Conservation (phyloP, 2,329 filamentous ascomycete species). For the Cordyceps fumosorosea region DNA sequence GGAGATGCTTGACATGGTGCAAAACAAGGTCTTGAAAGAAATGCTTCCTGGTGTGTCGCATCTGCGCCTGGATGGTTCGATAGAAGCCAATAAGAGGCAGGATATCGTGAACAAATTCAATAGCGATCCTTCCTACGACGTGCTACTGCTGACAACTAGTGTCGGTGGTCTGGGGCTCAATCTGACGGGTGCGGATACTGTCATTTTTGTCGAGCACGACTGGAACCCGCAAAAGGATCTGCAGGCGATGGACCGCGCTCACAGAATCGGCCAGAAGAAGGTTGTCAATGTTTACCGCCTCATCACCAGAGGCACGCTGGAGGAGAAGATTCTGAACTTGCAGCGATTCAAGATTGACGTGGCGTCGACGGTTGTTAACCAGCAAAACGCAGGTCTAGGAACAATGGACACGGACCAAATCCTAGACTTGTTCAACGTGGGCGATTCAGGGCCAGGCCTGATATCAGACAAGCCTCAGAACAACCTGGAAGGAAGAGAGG, state of each 20-base stretch:
- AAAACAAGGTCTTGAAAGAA: slow-evolving; percentile 83
- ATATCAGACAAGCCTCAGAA: slow-evolving; percentile 55
- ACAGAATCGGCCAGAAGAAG: slow-evolving; percentile 98
- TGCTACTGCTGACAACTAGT: slow-evolving; percentile 85
- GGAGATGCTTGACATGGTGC: slow-evolving; percentile 99
- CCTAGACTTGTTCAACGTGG: slow-evolving; percentile 88
- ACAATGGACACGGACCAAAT: slow-evolving; percentile 99
- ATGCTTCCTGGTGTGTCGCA: slow-evolving; percentile 90
- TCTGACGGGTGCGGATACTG: slow-evolving; percentile 91
- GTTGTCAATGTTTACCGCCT: slow-evolving; percentile 98
- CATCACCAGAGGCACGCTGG: slow-evolving; percentile 89
- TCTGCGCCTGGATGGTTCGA: slow-evolving; percentile 85
- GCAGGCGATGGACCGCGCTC: slow-evolving; percentile 97
- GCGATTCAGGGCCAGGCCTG: slow-evolving; percentile 65
- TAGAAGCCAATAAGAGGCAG: slow-evolving; percentile 89
- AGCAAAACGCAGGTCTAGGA: slow-evolving; percentile 88
- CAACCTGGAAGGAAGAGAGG: slow-evolving; percentile 56
- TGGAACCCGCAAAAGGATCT: slow-evolving; percentile 99
- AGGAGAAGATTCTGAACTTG: slow-evolving; percentile 96
- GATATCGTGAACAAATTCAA: slow-evolving; percentile 99
- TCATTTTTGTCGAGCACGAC: slow-evolving; percentile 99
- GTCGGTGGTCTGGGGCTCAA: slow-evolving; percentile 94
- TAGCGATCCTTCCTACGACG: slow-evolving; percentile 92
- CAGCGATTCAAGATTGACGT: slow-evolving; percentile 99
- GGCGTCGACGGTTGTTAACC: slow-evolving; percentile 95